Base-by-base conservation (phyloP, 2,329 filamentous ascomycete species). In the Microcyclosporella mali region DNA sequence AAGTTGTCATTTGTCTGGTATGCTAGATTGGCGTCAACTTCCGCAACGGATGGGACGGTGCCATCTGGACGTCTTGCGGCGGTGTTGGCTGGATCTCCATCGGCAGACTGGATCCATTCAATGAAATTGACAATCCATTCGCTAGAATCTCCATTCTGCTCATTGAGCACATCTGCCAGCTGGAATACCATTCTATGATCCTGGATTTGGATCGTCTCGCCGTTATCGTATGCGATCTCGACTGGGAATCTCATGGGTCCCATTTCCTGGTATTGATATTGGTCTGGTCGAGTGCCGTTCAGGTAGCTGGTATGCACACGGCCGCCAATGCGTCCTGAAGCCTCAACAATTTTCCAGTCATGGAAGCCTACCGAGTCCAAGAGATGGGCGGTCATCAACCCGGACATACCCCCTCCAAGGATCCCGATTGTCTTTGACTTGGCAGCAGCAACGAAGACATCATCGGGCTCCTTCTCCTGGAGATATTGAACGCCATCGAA, bases 251-350 rank as follows among this genome's bases (percentile, higher is more conserved):
- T 67, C 79, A 84, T 83, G 0, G 79, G 77, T 0, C 81, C 81
- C 76, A 75, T 74, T 56, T 83, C 81, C 53, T 83, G 79, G 58
- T 84, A 84, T 15, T 79, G 78, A 55, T 84, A 83, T 47, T 82
- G 70, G 21, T 74, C 72, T 0, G 78, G 76, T 0, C 69, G 72
- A 3, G 72, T 75, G 3, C 73, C 75, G 2, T 72, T 72, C 2
- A 84, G 70, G 41, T 84, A 84, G 41, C 71, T 71, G 2, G 81
- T 84, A 43, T 77, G 77, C 0, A 84, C 73, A 15, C 81, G 74
- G 3, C 81, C 80, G 12, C 81, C 81, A 11, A 84, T 70, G 6
- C 81, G 70, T 30, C 76, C 61, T 4, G 72, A 73, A 0, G 77
- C 75, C 58, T 85, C 81, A 14, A 80, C 67, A 42, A 84, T 80